A percentile compares a stretch with the other conserved stretches of the same genome.
phyloP scores from a whole-genome alignment of 2,329 filamentous ascomycete species.

The Ophiostoma pallidulum region DNA sequence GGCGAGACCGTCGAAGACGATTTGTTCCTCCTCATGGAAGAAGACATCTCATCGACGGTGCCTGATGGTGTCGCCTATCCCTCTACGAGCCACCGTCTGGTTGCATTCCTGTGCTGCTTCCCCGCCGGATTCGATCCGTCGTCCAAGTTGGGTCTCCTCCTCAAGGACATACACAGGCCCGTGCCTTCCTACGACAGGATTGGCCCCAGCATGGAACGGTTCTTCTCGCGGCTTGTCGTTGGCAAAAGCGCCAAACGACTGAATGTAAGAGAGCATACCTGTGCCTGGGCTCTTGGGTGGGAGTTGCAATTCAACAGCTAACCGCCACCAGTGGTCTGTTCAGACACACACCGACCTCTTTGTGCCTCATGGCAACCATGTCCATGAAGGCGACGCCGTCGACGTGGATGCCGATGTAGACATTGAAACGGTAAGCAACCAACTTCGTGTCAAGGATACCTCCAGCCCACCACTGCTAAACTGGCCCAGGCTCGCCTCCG shows the following conservation, averaged over 20 bases:
- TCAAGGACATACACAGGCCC: constrained; percentile 41
- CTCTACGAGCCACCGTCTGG: constrained; percentile 26
- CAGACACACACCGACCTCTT: constrained; percentile 35
- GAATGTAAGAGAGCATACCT: no score
- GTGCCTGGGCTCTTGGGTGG: no score
- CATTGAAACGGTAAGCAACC: constrained; percentile 28
- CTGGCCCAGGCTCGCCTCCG: constrained; percentile 29
- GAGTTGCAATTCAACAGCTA: no score
- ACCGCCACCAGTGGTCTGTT: constrained; percentile 35
- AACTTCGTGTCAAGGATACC: no score
- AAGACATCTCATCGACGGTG: constrained; percentile 11
- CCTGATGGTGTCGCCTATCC: constrained; percentile 20
- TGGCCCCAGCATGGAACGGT: constrained; percentile 44
- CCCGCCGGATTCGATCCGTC: constrained; percentile 44
- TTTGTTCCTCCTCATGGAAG: constrained; percentile 38
- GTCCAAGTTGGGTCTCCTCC: constrained; percentile 37
- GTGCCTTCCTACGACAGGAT: constrained; percentile 48
- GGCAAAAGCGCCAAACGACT: constrained; percentile 41
- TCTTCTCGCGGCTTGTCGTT: constrained; percentile 38
- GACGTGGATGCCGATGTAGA: constrained; percentile 30
- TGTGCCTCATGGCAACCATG: constrained; percentile 29
- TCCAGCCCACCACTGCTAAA: no score
- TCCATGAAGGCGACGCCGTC: constrained; percentile 25
- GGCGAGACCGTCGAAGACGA: constrained; percentile 46
- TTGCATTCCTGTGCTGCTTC: constrained; percentile 44